Percentiles rank a stretch among this genome's conserved stretches.
Evolutionary conservation across 305 asterid genomes (phyloP).

Genomic region (Nicotiana rustica): DNA sequence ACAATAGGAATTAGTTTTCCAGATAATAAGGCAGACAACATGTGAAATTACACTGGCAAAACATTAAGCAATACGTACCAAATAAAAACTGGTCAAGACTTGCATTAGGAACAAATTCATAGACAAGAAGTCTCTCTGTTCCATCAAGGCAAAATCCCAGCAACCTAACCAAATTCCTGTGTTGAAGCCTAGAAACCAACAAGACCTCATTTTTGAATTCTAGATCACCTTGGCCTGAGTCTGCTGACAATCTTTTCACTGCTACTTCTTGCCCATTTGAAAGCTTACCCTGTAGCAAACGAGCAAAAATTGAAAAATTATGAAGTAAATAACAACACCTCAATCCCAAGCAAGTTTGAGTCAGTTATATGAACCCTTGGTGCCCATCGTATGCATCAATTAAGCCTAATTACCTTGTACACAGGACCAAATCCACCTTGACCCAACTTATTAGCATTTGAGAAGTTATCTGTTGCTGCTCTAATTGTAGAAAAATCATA

Average conservation of each 20-base stretch:
- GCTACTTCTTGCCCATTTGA: slow-evolving; percentile 41
- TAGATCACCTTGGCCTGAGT: slow-evolving; percentile 39
- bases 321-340: background rate
- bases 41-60: background rate
- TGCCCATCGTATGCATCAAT: background rate
- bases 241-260: slow-evolving; percentile 38
- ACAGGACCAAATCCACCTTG: slow-evolving; percentile 40
- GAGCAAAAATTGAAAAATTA: background rate
- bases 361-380: too few species aligned
- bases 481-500: slow-evolving; percentile 33
- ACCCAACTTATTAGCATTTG: slow-evolving; percentile 33
- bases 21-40: slow-evolving; percentile 17
- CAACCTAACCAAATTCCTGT: slow-evolving; percentile 41
- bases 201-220: slow-evolving; percentile 47
- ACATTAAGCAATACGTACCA: slow-evolving; percentile 29
- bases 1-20: background rate
- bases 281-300: slow-evolving; percentile 35
- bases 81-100: slow-evolving; percentile 47
- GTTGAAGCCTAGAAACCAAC: slow-evolving; percentile 45
- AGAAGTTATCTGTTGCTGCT: slow-evolving; percentile 34
- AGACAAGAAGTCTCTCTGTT: slow-evolving; percentile 43
- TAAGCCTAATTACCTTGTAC: slow-evolving; percentile 25
- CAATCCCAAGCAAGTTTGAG: too few species aligned
- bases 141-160: slow-evolving; percentile 43
- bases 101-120: slow-evolving; percentile 45